These are phyloP conservation scores for Suaeda aralocaspica DNA, from an alignment of 148 eudicot species.

Conservation along the genomic window DNA sequence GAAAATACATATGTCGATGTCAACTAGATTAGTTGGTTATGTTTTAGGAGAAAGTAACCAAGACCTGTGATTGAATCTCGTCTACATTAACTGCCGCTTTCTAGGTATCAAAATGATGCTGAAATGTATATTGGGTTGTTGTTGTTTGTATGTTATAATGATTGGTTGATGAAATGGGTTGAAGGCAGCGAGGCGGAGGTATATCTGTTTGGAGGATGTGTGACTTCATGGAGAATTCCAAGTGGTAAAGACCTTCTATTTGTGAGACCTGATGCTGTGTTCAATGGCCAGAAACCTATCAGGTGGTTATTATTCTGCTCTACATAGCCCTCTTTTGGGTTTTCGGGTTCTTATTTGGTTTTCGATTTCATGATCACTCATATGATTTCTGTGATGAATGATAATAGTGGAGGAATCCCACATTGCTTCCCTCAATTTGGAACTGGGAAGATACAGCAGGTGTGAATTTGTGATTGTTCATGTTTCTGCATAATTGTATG, in stretches of 20 bases:
- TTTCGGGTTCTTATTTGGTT: neutral
- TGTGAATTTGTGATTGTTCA: slow-evolving; percentile 24
- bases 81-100: too few species aligned
- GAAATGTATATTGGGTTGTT: neutral
- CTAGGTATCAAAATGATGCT: too few species aligned
- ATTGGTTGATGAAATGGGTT: slow-evolving; percentile 10
- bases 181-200: slow-evolving; percentile 84
- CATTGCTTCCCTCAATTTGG: slow-evolving; percentile 99
- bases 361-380: slow-evolving; percentile 6
- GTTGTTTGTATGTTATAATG: neutral
- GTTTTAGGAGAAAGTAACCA: neutral
- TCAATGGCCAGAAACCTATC: slow-evolving; percentile 97
- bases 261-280: slow-evolving; percentile 96
- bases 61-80: neutral
- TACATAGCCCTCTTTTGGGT: neutral
- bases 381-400: slow-evolving; percentile 22
- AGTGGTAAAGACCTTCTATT: slow-evolving; percentile 78
- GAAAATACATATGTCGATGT: neutral
- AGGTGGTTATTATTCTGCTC: slow-evolving; percentile 57
- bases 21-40: neutral
- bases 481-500: neutral
- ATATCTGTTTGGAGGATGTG: slow-evolving; percentile 89
- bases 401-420: slow-evolving; percentile 85
- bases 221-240: slow-evolving; percentile 90
- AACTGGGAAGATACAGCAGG: slow-evolving; percentile 96